Percentiles rank a stretch among this genome's conserved stretches.
phyloP scores from a whole-genome alignment of 495 filamentous ascomycete species.

The Annulohypoxylon maeteangense region DNA sequence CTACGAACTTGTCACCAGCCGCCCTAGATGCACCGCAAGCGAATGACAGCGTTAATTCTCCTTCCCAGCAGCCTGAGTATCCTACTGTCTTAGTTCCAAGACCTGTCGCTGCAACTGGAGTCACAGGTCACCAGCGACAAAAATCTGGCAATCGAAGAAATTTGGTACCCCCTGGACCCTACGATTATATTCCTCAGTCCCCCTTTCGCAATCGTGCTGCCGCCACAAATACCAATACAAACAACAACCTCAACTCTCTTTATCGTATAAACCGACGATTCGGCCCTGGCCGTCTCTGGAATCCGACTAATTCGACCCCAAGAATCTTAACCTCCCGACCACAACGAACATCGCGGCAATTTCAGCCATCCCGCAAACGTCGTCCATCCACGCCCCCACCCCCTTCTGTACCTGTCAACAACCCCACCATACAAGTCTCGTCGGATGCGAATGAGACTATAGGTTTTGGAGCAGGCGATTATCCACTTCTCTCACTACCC shows the following conservation, averaged over 20 bases:
- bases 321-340: constrained; percentile 49
- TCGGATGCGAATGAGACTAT: constrained; percentile 46
- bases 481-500: constrained; percentile 74
- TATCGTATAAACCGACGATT: constrained; percentile 51
- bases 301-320: constrained; percentile 72
- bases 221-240: constrained; percentile 6
- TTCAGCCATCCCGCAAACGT: constrained; percentile 40
- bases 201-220: constrained; percentile 59
- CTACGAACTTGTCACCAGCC: constrained; percentile 47
- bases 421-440: constrained; percentile 52
- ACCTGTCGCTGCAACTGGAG: not conserved
- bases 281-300: constrained; percentile 66
- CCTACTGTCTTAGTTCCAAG: constrained; percentile 30
- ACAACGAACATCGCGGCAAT: constrained; percentile 28
- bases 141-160: constrained; percentile 53
- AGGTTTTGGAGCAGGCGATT: constrained; percentile 65
- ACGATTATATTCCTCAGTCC: constrained; percentile 50
- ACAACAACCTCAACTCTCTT: constrained; percentile 16
- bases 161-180: constrained; percentile 45
- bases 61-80: constrained; percentile 51
- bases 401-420: constrained; percentile 59
- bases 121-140: constrained; percentile 44
- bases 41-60: constrained; percentile 46
- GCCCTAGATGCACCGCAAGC: constrained; percentile 53
- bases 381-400: constrained; percentile 60